Percentiles rank a stretch among this genome's conserved stretches.
Evolutionary conservation across 176 grass and related monocot species (phyloP).

Genomic region (Oryza longistaminata): DNA sequence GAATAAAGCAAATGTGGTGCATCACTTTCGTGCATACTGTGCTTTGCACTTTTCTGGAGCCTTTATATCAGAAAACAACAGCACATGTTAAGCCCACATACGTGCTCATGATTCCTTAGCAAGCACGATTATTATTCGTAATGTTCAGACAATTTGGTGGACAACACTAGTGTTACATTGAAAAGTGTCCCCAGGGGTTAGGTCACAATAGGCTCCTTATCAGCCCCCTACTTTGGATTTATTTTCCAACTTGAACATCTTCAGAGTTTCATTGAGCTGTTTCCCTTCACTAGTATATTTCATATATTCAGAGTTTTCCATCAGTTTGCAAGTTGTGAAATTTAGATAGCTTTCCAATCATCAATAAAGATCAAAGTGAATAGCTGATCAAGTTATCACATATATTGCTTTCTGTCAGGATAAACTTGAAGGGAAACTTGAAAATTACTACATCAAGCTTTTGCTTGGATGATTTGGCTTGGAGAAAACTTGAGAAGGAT

Average conservation of each 20-base stretch:
- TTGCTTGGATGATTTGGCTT: conserved; percentile 86
- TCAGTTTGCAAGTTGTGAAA: not conserved
- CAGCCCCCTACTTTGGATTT: conserved; percentile 3
- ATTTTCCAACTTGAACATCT: conserved; percentile 19
- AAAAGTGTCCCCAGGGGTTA: not conserved
- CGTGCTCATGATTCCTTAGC: conserved; percentile 8
- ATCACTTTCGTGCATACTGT: not conserved
- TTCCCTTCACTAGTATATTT: conserved; percentile 26
- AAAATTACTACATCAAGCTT: conserved; percentile 54
- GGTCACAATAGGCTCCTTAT: not conserved
- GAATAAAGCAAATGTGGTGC: conserved; percentile 25
- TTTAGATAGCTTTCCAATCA: not conserved
- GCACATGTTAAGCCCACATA: not conserved
- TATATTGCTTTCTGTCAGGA: conserved; percentile 53
- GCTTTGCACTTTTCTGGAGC: conserved; percentile 18
- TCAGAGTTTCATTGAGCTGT: conserved; percentile 7
- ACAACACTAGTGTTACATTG: not conserved
- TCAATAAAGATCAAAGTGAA: conserved; percentile 9
- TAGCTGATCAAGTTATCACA: conserved; percentile 2
- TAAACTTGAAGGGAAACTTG: conserved; percentile 78
- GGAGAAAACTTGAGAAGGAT: conserved; percentile 74
- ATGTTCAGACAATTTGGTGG: not conserved
- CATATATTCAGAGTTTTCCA: conserved; percentile 8
- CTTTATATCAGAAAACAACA: not conserved
- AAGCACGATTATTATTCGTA: not conserved